Evolutionary conservation across 1,284 basidiomycete genomes (phyloP), one percentile per base, ranked within the genome.

Genomic region (Takashimella koratensis): DNA sequence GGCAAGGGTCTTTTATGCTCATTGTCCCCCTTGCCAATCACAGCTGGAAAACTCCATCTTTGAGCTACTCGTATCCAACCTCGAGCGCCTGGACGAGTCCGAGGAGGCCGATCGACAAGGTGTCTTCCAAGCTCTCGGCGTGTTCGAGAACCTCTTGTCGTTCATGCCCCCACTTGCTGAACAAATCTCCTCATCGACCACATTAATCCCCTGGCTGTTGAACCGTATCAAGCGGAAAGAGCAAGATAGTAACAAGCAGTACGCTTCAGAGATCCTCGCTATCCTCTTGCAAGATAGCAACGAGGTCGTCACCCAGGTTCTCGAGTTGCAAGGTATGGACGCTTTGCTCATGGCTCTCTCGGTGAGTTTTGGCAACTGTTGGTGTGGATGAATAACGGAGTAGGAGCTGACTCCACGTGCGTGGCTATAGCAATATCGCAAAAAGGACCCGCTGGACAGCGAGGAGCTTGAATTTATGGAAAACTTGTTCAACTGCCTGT

Each of bases 401-500:
- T 51, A 11, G 19, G 25, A n/a, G n/a, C n/a, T 47, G n/a, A 2
- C 27, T 26, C 13, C 8, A n/a, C 30, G 8, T 36, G 30, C 16
- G 30, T 36, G 16, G 16, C 30, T 47, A 10, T 53, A 95, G 90
- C 85, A 87, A 83, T 98, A 87, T 69, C 85, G 93, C 47, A 83
- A 84, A 64, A 80, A 83, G 45, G 88, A 96, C 67, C 93, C 93
- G 0, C 76, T 77, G 0, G 86, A 91, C 61, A 82, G 86, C 4
- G 96, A 98, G 57, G 95, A 98, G 76, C 81, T 84, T 10, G 96
- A 98, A 71, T 98, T 92, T 74, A 92, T 98, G 88, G 95, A 98
- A 71, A 98, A 99, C 71, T 62, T 90, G 2, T 97, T 98, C 66
- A 90, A 97, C 73, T 77, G 86, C 0, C 75, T 98, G 21, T 98